Conservation (phyloP, 768 basidiomycete species). For the Lyophyllum decastes region DNA sequence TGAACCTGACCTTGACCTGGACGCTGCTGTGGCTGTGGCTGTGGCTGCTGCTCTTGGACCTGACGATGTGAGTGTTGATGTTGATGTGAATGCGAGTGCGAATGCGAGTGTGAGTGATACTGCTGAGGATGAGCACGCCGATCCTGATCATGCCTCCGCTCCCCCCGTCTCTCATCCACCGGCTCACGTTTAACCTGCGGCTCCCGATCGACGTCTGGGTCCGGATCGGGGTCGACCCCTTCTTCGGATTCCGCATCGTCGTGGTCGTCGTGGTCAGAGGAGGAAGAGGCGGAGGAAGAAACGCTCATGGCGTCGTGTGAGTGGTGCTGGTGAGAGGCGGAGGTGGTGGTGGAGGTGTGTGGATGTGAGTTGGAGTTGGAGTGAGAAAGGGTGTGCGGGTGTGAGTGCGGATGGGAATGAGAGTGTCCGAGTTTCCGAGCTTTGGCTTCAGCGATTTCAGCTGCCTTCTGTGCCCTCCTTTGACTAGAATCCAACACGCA, state of each 20-base stretch:
- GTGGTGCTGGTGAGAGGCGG: neutral
- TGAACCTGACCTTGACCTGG: too few relatives aligned
- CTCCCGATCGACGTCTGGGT: neutral
- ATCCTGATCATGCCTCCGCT: slow-evolving; percentile 12
- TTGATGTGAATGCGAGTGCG: too few relatives aligned
- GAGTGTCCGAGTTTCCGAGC: slow-evolving; percentile 23
- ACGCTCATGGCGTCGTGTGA: neutral
- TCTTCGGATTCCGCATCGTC: slow-evolving; percentile 32
- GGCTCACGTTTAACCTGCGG: neutral
- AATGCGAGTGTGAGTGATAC: too few relatives aligned
- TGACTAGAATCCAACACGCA: slow-evolving; percentile 38
- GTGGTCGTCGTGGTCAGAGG: too few relatives aligned
- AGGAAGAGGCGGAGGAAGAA: neutral
- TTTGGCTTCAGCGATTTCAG: slow-evolving; percentile 50
- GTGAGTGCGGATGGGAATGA: neutral
- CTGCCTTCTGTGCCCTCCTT: slow-evolving; percentile 56
- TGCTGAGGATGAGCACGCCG: too few relatives aligned
- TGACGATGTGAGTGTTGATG: slow-evolving; percentile 3
- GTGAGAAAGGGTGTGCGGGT: neutral
- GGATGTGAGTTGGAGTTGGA: too few relatives aligned
- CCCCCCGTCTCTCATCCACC: neutral
- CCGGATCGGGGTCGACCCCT: slow-evolving; percentile 21
- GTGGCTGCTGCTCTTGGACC: too few relatives aligned
- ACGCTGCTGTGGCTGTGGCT: too few relatives aligned
- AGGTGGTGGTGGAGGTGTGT: too few relatives aligned